Percentiles rank a stretch among this genome's conserved stretches.
Conservation (phyloP, 768 basidiomycete genomes). For the Lactifluus piperatus region DNA sequence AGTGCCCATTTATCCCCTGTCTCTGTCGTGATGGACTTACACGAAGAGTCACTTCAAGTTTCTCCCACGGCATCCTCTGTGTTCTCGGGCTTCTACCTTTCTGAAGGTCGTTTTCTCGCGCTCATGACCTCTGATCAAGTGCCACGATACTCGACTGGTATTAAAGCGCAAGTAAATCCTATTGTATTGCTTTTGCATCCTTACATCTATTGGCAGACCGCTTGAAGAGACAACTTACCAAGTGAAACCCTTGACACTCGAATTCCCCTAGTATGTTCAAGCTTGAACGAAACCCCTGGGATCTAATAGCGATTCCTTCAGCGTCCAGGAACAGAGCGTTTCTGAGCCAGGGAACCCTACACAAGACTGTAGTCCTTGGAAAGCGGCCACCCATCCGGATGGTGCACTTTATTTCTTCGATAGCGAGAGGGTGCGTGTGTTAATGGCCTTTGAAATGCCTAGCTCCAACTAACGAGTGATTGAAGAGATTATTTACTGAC, state of each 20-base stretch:
- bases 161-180: background rate
- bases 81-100: background rate
- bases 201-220: background rate
- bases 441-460: background rate
- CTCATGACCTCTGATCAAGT: constrained; percentile 8
- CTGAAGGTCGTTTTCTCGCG: background rate
- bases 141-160: constrained; percentile 1
- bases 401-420: constrained; percentile 53
- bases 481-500: constrained; percentile 46
- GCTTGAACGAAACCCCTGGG: background rate
- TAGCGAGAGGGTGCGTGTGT: constrained; percentile 31
- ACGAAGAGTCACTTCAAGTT: background rate
- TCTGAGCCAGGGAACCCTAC: background rate
- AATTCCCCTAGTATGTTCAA: background rate
- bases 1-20: background rate
- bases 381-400: constrained; percentile 45
- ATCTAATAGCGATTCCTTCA: background rate
- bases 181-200: background rate
- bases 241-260: background rate
- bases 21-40: background rate
- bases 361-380: constrained; percentile 30
- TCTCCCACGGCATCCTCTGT: background rate
- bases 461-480: background rate
- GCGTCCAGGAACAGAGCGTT: background rate
- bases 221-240: background rate